Conservation (phyloP, 2,329 filamentous ascomycete species). For the Thelonectria rubi region DNA sequence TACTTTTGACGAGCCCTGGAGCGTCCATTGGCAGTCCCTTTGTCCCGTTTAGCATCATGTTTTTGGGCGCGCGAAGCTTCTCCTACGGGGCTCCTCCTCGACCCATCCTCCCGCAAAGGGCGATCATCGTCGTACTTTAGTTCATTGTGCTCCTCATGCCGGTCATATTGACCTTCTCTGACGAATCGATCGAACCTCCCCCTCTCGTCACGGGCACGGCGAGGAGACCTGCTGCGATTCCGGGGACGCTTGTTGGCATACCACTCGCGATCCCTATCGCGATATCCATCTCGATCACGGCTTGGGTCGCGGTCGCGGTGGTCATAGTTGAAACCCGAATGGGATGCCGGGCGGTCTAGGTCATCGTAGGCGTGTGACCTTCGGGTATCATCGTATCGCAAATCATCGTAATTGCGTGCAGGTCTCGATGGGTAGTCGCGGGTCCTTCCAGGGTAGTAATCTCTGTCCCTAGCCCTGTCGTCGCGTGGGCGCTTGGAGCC, state of each 20-base stretch:
- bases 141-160: conserved; percentile 34
- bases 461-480: conserved; percentile 62
- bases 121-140: conserved; percentile 58
- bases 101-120: conserved; percentile 57
- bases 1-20: conserved; percentile 33
- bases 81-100: conserved; percentile 69
- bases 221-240: conserved; percentile 64
- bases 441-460: conserved; percentile 59
- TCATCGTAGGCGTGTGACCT: conserved; percentile 65
- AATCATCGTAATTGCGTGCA: conserved; percentile 71
- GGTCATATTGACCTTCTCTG: conserved; percentile 43
- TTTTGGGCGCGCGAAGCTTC: conserved; percentile 66
- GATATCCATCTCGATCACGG: conserved; percentile 44
- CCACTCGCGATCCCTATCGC: conserved; percentile 57
- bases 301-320: conserved; percentile 59
- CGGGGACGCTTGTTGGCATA: conserved; percentile 63
- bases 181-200: conserved; percentile 48
- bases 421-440: conserved; percentile 63
- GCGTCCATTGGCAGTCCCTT: conserved; percentile 53
- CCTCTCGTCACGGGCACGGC: conserved; percentile 49
- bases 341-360: conserved; percentile 60
- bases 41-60: conserved; percentile 74
- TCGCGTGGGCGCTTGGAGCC: conserved; percentile 74
- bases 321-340: conserved; percentile 57
- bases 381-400: conserved; percentile 56